Evolutionary conservation across 257 asterid species (phyloP).

Genomic region (Primulina eburnea): DNA sequence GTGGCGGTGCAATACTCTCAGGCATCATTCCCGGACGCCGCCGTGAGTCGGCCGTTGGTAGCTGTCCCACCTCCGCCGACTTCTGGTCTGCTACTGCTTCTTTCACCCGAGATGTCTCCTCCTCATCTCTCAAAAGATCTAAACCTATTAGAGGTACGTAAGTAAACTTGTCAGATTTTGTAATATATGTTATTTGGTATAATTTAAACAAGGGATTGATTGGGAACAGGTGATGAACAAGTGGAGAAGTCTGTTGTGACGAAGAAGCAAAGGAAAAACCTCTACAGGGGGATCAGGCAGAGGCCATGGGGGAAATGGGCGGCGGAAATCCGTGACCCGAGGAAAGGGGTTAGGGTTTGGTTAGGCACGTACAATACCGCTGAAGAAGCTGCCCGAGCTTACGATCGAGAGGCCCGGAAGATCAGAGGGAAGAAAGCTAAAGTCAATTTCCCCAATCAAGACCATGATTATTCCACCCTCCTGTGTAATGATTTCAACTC

Average conservation of each 20-base stretch:
- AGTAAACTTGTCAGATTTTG: not conserved
- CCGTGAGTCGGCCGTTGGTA: conserved; percentile 38
- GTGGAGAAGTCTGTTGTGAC: conserved; percentile 13
- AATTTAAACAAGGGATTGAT: conserved; percentile 4
- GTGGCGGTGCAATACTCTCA: conserved; percentile 76
- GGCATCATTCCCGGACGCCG: conserved; percentile 55
- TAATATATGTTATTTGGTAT: not conserved
- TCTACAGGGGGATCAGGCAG: conserved; percentile 84
- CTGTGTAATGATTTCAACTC: not conserved
- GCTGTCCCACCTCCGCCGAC: conserved; percentile 43
- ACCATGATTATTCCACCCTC: not conserved
- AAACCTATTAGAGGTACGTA: conserved; percentile 39
- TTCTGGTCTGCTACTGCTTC: conserved; percentile 44
- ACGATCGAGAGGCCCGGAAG: conserved; percentile 74
- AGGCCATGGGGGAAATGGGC: conserved; percentile 99
- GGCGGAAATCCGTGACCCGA: conserved; percentile 93
- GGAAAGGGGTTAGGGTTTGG: conserved; percentile 91
- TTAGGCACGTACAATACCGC: conserved; percentile 84
- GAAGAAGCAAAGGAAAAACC: conserved; percentile 63
- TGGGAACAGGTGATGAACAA: conserved; percentile 39
- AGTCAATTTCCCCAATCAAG: conserved; percentile 71
- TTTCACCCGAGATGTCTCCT: conserved; percentile 14
- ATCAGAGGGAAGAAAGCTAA: conserved; percentile 87
- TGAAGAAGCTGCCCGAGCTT: conserved; percentile 90
- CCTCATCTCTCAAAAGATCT: conserved; percentile 36